These are phyloP conservation scores for Talaromyces sp. DNA, from an alignment of 2,329 filamentous ascomycete species.

Conservation along the genomic window DNA sequence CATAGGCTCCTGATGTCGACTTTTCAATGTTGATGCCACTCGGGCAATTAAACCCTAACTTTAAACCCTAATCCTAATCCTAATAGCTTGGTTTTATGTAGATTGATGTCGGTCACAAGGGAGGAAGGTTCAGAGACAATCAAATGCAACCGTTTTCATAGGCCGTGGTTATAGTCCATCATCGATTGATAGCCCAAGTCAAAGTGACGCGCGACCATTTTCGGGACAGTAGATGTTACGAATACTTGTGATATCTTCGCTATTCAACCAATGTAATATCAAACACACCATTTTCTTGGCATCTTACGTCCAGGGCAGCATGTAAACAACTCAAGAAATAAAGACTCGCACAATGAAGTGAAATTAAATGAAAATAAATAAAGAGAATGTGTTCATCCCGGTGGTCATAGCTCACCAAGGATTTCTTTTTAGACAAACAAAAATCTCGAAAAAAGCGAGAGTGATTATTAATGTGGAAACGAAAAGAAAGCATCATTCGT, in stretches of 20 bases:
- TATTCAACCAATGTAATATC: not conserved
- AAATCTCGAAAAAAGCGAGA: not conserved
- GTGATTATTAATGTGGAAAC: not conserved
- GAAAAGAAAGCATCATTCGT: conserved; percentile 8
- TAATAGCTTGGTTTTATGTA: not conserved
- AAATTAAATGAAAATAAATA: not conserved
- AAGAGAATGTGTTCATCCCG: not conserved
- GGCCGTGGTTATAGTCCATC: not conserved
- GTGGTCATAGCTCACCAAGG: not conserved
- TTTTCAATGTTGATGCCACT: not conserved
- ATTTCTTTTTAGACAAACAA: not conserved
- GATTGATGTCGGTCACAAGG: not conserved
- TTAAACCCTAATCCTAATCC: not conserved
- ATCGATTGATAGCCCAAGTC: too few species aligned
- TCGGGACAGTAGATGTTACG: too few species aligned
- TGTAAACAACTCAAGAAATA: not conserved
- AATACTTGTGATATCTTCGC: not conserved
- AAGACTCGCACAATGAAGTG: not conserved
- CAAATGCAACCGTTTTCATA: not conserved
- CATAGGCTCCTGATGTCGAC: not conserved
- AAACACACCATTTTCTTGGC: not conserved
- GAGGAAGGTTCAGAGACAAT: not conserved
- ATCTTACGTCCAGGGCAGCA: not conserved
- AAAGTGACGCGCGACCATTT: too few species aligned
- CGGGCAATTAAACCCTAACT: not conserved